Evolutionary conservation across 2,329 filamentous ascomycete genomes (phyloP).

Genomic region (Metarhizium rileyi): DNA sequence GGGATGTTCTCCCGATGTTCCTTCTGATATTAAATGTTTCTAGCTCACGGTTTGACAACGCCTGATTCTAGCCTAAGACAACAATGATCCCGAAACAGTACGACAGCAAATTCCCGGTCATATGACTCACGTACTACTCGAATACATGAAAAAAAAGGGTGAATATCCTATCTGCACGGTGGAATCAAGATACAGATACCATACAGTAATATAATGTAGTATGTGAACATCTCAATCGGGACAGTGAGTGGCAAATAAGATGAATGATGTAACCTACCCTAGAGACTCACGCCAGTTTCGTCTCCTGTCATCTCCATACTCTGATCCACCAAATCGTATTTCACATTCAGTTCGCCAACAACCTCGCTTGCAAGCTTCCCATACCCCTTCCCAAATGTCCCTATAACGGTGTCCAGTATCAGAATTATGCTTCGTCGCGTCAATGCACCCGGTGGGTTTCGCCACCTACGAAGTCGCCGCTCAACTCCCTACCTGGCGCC

Average conservation of each 20-base stretch:
- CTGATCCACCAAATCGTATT: not conserved
- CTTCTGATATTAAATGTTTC: no score
- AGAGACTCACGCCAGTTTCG: not conserved
- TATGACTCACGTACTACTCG: no score
- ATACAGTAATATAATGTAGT: no score
- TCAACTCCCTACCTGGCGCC: conserved; percentile 5
- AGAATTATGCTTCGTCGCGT: conserved; percentile 17
- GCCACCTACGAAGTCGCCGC: conserved; percentile 9
- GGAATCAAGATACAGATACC: no score
- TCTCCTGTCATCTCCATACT: not conserved
- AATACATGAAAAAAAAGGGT: no score
- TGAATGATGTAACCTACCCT: not conserved
- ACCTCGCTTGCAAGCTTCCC: not conserved
- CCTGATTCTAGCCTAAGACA: no score
- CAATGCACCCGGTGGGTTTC: conserved; percentile 13
- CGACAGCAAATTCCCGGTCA: no score
- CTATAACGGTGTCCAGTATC: not conserved
- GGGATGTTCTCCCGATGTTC: no score
- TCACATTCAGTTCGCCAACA: not conserved
- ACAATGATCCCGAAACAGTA: no score
- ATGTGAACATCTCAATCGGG: no score
- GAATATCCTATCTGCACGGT: no score
- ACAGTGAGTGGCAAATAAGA: not conserved
- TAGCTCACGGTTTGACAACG: no score
- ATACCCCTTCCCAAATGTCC: not conserved